phyloP scores from a whole-genome alignment of 345 rosid genomes.

The Populus pruinosa region DNA sequence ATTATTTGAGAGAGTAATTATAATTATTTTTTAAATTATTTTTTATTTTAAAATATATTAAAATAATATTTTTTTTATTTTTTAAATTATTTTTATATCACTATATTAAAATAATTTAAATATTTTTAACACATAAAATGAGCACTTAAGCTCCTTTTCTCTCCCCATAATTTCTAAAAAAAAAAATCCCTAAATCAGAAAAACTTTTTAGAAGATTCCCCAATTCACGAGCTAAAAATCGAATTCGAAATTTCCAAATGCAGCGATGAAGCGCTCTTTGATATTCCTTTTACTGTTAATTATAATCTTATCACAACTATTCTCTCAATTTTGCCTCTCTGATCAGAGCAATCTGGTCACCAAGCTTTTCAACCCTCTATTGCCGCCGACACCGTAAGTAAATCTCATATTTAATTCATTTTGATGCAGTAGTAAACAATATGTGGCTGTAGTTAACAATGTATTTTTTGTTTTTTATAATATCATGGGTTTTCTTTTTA shows the following conservation, averaged over 20 bases:
- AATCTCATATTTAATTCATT: neutral
- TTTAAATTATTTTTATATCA: too few relatives aligned
- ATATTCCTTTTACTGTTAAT: conserved; percentile 33
- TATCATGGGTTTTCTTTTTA: neutral
- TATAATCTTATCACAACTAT: conserved; percentile 36
- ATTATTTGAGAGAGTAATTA: too few relatives aligned
- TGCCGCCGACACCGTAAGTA: conserved; percentile 45
- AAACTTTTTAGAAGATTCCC: neutral
- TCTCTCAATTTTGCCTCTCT: conserved; percentile 36
- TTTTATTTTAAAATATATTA: too few relatives aligned
- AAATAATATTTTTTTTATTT: too few relatives aligned
- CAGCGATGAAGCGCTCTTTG: conserved; percentile 46
- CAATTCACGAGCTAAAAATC: neutral
- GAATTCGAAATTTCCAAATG: neutral
- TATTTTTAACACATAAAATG: too few relatives aligned
- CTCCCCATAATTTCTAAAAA: neutral
- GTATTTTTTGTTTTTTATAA: neutral
- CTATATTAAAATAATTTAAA: too few relatives aligned
- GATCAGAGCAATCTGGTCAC: conserved; percentile 16
- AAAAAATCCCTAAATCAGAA: neutral
- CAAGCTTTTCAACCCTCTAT: conserved; percentile 23
- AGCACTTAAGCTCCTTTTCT: neutral
- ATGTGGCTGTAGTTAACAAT: neutral
- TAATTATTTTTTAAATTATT: too few relatives aligned
- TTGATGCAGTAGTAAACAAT: conserved; percentile 26